These are phyloP conservation scores for Manihot esculenta DNA, from an alignment of 441 rosid species.

Conservation along the genomic window DNA sequence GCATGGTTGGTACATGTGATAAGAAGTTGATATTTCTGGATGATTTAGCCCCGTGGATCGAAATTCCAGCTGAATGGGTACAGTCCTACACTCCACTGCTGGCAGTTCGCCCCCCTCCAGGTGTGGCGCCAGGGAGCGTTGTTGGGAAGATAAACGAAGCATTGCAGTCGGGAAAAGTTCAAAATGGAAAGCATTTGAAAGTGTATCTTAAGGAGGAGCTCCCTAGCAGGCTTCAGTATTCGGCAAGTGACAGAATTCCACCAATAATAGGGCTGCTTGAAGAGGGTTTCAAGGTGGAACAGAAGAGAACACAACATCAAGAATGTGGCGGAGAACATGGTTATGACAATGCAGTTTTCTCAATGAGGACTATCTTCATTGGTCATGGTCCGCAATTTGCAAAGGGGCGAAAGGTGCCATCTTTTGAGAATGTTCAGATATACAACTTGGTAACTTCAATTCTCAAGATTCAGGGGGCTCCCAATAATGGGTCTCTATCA, in stretches of 20 bases:
- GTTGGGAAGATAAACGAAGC: conserved; percentile 83
- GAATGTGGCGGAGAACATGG: conserved; percentile 97
- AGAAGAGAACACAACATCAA: conserved; percentile 41
- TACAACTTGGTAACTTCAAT: conserved; percentile 79
- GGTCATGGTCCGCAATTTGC: conserved; percentile 89
- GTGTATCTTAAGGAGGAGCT: conserved; percentile 83
- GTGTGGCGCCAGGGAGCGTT: conserved; percentile 35
- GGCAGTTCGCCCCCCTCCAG: conserved; percentile 63
- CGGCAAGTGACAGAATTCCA: conserved; percentile 61
- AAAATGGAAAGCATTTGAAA: conserved; percentile 68
- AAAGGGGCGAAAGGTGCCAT: conserved; percentile 73
- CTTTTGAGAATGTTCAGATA: conserved; percentile 91
- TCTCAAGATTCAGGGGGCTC: conserved; percentile 62
- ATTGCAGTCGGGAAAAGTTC: conserved; percentile 63
- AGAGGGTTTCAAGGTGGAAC: conserved; percentile 78
- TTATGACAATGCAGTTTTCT: conserved; percentile 87
- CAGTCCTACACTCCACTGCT: conserved; percentile 66
- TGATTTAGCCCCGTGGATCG: conserved; percentile 72
- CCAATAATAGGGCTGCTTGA: conserved; percentile 76
- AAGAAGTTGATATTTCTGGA: conserved; percentile 64
- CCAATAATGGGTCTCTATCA: conserved; percentile 67
- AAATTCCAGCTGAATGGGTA: conserved; percentile 66
- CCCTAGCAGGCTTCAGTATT: conserved; percentile 81
- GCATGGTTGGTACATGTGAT: conserved; percentile 98
- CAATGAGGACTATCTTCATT: conserved; percentile 89